Evolutionary conservation across 108 stramenopile species (phyloP).

Genomic region (Epithemia pelagica): DNA sequence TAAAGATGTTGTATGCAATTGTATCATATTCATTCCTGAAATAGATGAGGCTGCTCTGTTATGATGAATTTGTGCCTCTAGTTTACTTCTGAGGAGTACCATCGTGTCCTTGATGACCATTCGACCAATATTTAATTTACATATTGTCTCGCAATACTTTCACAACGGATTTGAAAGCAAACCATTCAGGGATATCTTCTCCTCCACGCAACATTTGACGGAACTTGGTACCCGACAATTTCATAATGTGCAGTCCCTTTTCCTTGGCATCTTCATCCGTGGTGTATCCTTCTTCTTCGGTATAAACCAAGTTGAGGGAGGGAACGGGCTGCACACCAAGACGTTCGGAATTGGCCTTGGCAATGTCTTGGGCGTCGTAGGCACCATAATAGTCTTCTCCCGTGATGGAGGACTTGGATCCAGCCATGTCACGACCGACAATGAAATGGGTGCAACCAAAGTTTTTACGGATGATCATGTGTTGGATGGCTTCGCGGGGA

Average conservation of each 20-base stretch:
- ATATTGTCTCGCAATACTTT: conserved; percentile 84
- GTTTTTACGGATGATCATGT: conserved; percentile 99
- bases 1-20: too few relatives aligned
- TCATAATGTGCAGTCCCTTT: conserved; percentile 75
- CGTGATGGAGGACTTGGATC: conserved; percentile 92
- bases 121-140: too few relatives aligned
- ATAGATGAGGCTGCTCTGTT: too few relatives aligned
- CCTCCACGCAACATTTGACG: conserved; percentile 97
- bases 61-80: too few relatives aligned
- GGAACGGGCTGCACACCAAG: conserved; percentile 93
- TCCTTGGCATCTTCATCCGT: conserved; percentile 96
- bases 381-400: conserved; percentile 99
- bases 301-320: conserved; percentile 95
- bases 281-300: conserved; percentile 95
- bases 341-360: conserved; percentile 75
- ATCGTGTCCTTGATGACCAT: too few relatives aligned
- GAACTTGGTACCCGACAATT: conserved; percentile 98
- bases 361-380: conserved; percentile 97
- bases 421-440: conserved; percentile 99
- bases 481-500: conserved; percentile 99
- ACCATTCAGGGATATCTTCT: conserved; percentile 99
- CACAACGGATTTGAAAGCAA: conserved; percentile 97
- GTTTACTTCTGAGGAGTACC: too few relatives aligned
- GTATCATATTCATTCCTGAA: too few relatives aligned
- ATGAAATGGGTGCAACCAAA: conserved; percentile 99